Base-by-base conservation (phyloP, 345 rosid species). In the Gynandropsis gynandra region DNA sequence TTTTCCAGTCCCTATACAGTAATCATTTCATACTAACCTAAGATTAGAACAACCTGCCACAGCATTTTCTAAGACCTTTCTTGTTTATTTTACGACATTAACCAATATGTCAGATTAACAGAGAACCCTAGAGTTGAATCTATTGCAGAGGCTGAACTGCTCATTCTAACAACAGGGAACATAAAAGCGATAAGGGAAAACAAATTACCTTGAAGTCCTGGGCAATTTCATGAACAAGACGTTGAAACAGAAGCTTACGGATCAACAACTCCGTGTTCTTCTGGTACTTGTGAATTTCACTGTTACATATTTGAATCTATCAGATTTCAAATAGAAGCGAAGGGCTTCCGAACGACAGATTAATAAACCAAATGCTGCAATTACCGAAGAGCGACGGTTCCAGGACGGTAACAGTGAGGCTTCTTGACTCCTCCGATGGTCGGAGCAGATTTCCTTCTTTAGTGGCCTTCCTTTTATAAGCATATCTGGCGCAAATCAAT, bases 191-290 rank as follows among this genome's bases (percentile, higher is more conserved):
- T 14, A 4, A 16, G 16, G 29, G 29, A 32, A 33, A 9, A 5
- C 0, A 1, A 16, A 13, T 29, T 58, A 72, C 83, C 77, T 79
- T 79, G 65, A 76, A 79, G 33, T 79, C 79, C 58, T 79, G 81
- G 3, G 81, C 81, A 39, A 76, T 71, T 48, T 79, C 85, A 59
- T 81, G 77, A 37, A 79, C 81, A 54, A 79, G 85, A 40, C 77
- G 70, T 42, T 79, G 85, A 57, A 79, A 76, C 3, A 75, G 80
- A 10, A 78, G 63, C 54, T 78, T 75, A 6, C 72, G 74, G 67
- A 75, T 73, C 67, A 79, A 53, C 32, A 79, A 65, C 38, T 79
- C 80, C 9, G 80, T 75, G 35, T 80, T 78, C 49, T 78, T 78
- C 63, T 72, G 76, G 58, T 64, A 64, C 4, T 64, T 78, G 13